Evolutionary conservation across 768 basidiomycete genomes (phyloP), one percentile per base, ranked within the genome.

Genomic region (Boletus pseudopeckii): DNA sequence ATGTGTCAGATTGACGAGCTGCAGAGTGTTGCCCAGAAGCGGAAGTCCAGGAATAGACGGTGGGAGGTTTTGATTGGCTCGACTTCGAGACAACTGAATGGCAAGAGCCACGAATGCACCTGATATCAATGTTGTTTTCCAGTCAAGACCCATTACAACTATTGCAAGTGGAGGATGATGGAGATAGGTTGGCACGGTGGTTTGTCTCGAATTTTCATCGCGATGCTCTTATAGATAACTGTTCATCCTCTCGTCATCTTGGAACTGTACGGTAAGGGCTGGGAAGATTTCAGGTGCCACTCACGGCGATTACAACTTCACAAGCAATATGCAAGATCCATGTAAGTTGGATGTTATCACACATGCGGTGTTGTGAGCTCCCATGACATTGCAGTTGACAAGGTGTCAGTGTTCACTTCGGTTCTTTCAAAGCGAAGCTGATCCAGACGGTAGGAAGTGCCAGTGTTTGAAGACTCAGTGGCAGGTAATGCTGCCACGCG

Each of bases 41-140:
- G 51, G 51, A 4, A 56, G 39, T 5, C 51, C 55, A 18, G 45
- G 55, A 38, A 53, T 33, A 30, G 55, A 11, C n/a, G 55, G 55
- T 13, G 55, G 51, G 28, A 56, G 55, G 28, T 47, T 53, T 17
- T 14, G 45, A 7, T 5, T 34, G 3, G 26, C 17, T 9, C 26
- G 39, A n/a, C 28, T n/a, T 37, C 22, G 33, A 34, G 33, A 48
- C 18, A 53, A 33, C 22, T 22, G 34, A 33, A 47, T 4, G 7
- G 20, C 39, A 13, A 45, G 24, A 4, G 39, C 39, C 24, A 56
- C 24, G 13, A 26, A 41, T n/a, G 33, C 33, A 1, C 55, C 55
- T 14, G 51, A 43, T 22, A 56, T 20, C 33, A 53, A 10, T 6
- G 26, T 41, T 37, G 45, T 38, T 43, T 43, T 7, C 55, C 38